Percentiles rank a stretch among this genome's conserved stretches.
phyloP scores from a whole-genome alignment of 441 rosid genomes.

The Populus trichocarpa region DNA sequence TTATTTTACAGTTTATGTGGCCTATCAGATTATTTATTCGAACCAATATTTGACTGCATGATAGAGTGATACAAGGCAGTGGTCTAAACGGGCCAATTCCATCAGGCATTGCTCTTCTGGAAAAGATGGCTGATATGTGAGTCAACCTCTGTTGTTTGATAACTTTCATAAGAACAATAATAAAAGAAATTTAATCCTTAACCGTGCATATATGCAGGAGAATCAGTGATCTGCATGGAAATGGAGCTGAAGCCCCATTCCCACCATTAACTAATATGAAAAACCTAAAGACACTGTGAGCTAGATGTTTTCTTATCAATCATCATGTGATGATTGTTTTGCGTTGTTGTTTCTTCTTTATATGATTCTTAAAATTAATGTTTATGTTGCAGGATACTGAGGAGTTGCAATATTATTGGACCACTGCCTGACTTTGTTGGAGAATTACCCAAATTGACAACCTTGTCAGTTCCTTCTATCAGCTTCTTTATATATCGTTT shows the following conservation, averaged over 20 bases:
- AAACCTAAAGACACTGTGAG: conserved; percentile 39
- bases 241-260: conserved; percentile 34
- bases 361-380: background rate
- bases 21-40: conserved; percentile 1
- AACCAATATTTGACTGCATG: background rate
- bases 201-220: conserved; percentile 36
- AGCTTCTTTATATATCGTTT: too few relatives aligned
- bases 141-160: conserved; percentile 5
- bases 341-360: background rate
- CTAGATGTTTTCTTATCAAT: background rate
- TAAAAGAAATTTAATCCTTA: too few relatives aligned
- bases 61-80: conserved; percentile 53
- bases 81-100: conserved; percentile 73
- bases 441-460: conserved; percentile 2
- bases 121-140: conserved; percentile 40
- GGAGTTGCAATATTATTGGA: conserved; percentile 58
- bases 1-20: background rate
- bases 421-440: conserved; percentile 40
- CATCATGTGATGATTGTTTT: background rate
- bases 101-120: conserved; percentile 27
- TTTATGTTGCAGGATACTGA: conserved; percentile 37
- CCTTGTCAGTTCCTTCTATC: conserved; percentile 33
- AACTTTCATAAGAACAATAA: too few relatives aligned
- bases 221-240: conserved; percentile 44
- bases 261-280: conserved; percentile 35